These are phyloP conservation scores for Pichia eremophila DNA, from an alignment of 805 yeast genomes.

Conservation along the genomic window DNA sequence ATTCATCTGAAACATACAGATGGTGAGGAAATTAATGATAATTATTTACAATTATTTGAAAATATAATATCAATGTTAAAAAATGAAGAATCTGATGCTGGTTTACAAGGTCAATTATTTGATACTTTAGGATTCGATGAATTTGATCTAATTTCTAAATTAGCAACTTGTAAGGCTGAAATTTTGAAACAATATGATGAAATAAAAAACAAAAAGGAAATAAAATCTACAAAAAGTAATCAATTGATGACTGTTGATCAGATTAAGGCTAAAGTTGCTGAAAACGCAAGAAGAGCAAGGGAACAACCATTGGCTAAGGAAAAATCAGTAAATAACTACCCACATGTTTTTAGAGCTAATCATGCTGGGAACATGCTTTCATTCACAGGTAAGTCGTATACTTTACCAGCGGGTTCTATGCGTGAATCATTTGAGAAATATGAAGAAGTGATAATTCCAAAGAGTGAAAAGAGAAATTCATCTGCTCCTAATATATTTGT, in stretches of 20 bases:
- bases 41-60: conserved; percentile 14
- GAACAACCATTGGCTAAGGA: conserved; percentile 41
- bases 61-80: conserved; percentile 27
- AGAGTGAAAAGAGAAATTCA: conserved; percentile 41
- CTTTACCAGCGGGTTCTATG: conserved; percentile 75
- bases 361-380: conserved; percentile 65
- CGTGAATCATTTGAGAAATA: conserved; percentile 42
- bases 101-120: conserved; percentile 60
- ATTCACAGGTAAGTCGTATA: conserved; percentile 69
- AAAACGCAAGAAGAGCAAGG: conserved; percentile 40
- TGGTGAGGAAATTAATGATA: conserved; percentile 7
- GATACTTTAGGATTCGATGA: conserved; percentile 83
- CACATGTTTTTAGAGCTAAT: conserved; percentile 74
- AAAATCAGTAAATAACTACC: conserved; percentile 46
- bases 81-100: conserved; percentile 39
- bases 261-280: conserved; percentile 41
- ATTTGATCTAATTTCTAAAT: conserved; percentile 63
- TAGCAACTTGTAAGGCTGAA: conserved; percentile 39
- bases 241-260: conserved; percentile 43
- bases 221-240: neutral
- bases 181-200: conserved; percentile 18
- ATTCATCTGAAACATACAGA: conserved; percentile 20
- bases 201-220: neutral
- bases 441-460: conserved; percentile 82
- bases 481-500: conserved; percentile 42